Evolutionary conservation across 805 yeast genomes (phyloP), one percentile per base, ranked within the genome.

Genomic region (Candida yuanshanica): DNA sequence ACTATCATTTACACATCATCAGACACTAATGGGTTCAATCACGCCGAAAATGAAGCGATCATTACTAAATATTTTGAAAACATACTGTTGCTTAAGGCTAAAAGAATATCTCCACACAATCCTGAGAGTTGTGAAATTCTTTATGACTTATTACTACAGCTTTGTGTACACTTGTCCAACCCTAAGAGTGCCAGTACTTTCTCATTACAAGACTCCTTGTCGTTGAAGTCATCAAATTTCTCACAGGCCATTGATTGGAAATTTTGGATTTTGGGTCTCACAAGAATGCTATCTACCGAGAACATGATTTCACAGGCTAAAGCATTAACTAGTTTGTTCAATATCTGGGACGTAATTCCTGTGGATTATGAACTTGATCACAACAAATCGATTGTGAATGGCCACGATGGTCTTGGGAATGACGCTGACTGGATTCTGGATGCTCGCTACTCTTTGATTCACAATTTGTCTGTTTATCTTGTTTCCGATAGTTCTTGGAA

Each of bases 291-390:
- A n/a, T 53, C 65, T 7, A 76, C 87, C 7, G 78, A 76, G 35
- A 84, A 76, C 56, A 68, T 78, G 48, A 80, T 77, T 48, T 71
- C 74, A 18, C 78, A 83, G 46, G 64, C 83, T 17, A 75, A 84
- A 45, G 77, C 79, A 12, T 57, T 87, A 29, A 76, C 89, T 5
- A 71, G 80, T 42, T 57, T 87, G 40, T 86, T 79, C 64, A 83
- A 85, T 56, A 59, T 81, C 2, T 87, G 95, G 95, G 82, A 81
- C 24, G 63, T 68, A 46, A 65, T 87, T 13, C 85, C 89, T 4
- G 63, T 61, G 33, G 55, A 55, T 31, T 49, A 35, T 13, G 34
- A 39, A n/a, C 35, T 37, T 13, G 40, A 38, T 4, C 34, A 31
- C 13, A 20, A 7, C 7, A 16, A 21, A 18, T 17, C 21, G 7